Conservation (phyloP, 2,329 filamentous ascomycete genomes). For the Phyllosticta citriasiana region DNA sequence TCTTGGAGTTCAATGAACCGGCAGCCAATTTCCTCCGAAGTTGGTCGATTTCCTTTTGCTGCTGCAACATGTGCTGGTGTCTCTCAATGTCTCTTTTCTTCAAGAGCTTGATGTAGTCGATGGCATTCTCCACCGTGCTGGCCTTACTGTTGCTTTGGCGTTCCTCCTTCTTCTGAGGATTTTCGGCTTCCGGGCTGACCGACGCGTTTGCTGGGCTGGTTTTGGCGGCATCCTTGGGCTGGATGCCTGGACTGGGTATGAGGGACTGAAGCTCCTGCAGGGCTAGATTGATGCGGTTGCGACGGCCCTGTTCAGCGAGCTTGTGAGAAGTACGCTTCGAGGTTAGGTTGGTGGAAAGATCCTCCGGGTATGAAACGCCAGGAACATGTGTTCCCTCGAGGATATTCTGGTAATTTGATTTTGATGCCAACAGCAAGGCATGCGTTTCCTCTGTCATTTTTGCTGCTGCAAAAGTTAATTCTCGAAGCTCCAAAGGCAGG, state of each 20-base stretch:
- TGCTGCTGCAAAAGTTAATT: background rate
- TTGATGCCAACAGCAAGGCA: conserved; percentile 74
- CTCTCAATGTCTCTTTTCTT: conserved; percentile 62
- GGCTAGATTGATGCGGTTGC: conserved; percentile 91
- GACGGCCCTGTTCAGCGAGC: conserved; percentile 88
- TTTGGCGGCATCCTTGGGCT: conserved; percentile 22
- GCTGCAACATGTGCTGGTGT: conserved; percentile 51
- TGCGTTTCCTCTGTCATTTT: conserved; percentile 46
- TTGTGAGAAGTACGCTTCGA: conserved; percentile 97
- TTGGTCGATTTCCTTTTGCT: conserved; percentile 50
- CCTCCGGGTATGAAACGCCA: conserved; percentile 81
- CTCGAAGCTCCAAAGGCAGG: background rate
- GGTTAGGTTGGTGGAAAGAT: conserved; percentile 84
- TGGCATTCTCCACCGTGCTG: conserved; percentile 93
- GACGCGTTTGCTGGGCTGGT: conserved; percentile 23
- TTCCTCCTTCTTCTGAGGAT: conserved; percentile 24
- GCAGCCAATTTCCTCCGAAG: conserved; percentile 40
- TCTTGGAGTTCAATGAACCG: background rate
- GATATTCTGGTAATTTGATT: conserved; percentile 97
- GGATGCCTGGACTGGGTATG: conserved; percentile 49
- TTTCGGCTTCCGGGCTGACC: conserved; percentile 17
- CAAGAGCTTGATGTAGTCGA: conserved; percentile 84
- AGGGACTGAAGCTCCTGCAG: conserved; percentile 83
- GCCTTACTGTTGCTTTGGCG: conserved; percentile 74
- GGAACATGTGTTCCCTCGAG: conserved; percentile 86